Evolutionary conservation across 2,329 filamentous ascomycete genomes (phyloP).

Genomic region (Dothideomycetes sp.): DNA sequence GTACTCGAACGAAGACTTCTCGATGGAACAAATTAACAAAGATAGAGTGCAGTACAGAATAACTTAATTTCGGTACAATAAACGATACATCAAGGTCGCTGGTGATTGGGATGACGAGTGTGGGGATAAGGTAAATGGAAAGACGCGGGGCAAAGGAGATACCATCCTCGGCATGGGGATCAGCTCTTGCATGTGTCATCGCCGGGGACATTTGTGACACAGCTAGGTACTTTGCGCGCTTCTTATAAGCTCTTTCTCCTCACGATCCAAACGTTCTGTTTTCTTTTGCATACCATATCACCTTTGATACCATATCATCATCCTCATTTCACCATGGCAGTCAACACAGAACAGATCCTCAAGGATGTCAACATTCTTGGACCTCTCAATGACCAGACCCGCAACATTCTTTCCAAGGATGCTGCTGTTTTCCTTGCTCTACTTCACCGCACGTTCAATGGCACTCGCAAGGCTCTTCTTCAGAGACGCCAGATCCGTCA

Average conservation of each 20-base stretch:
- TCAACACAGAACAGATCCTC: conserved; percentile 54
- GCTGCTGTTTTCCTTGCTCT: conserved; percentile 87
- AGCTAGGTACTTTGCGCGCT: background rate
- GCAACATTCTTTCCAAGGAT: conserved; percentile 84
- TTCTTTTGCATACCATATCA: background rate
- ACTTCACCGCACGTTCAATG: conserved; percentile 90
- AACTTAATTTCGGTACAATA: too few species aligned
- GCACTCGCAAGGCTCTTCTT: conserved; percentile 74
- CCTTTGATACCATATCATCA: background rate
- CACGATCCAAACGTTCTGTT: too few species aligned
- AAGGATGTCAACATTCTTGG: conserved; percentile 83
- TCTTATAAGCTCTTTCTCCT: too few species aligned
- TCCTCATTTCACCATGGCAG: conserved; percentile 10
- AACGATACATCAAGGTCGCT: too few species aligned
- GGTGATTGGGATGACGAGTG: too few species aligned
- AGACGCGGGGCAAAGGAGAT: background rate
- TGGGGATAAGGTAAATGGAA: background rate
- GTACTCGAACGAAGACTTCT: too few species aligned
- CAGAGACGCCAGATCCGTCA: conserved; percentile 79
- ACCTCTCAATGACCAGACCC: conserved; percentile 62
- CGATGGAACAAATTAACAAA: too few species aligned
- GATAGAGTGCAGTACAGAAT: too few species aligned
- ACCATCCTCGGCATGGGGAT: background rate
- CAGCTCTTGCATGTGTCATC: background rate
- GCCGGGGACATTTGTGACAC: background rate